phyloP scores from a whole-genome alignment of 2,329 filamentous ascomycete species.

The Saccharata proteae region DNA sequence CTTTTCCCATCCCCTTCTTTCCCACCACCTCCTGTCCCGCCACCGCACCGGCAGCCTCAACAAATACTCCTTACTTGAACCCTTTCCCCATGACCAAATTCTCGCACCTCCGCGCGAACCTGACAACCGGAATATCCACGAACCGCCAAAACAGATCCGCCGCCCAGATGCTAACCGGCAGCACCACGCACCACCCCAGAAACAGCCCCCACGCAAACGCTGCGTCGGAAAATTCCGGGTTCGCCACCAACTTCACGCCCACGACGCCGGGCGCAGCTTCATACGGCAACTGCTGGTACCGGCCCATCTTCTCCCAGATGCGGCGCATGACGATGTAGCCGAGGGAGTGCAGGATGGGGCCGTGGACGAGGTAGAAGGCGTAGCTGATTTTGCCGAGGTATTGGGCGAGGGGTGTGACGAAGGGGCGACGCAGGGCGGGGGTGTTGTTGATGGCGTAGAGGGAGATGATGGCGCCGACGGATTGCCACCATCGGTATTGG shows the following conservation, averaged over 20 bases:
- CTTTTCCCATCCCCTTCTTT: too few species aligned
- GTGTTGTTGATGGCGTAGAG: conserved; percentile 12
- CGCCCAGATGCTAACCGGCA: conserved; percentile 36
- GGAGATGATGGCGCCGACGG: conserved; percentile 34
- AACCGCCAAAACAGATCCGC: conserved; percentile 48
- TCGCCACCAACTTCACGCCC: conserved; percentile 10
- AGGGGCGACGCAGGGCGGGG: conserved; percentile 27
- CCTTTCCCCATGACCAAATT: conserved; percentile 6
- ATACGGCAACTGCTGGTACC: conserved; percentile 3
- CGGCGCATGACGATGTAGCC: conserved; percentile 22
- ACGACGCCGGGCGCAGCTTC: conserved; percentile 14
- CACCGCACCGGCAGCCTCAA: too few species aligned
- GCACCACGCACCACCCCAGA: conserved; percentile 21
- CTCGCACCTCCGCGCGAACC: conserved; percentile 40
- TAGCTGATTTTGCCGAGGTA: conserved; percentile 48
- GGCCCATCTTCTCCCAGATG: conserved; percentile 12
- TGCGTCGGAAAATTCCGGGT: conserved; percentile 20
- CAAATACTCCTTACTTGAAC: too few species aligned
- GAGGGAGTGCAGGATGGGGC: conserved; percentile 31
- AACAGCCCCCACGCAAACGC: conserved; percentile 1
- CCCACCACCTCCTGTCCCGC: too few species aligned
- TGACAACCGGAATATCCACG: conserved; percentile 41
- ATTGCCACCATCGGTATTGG: conserved; percentile 46
- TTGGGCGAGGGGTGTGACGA: conserved; percentile 37
- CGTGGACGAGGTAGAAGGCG: conserved; percentile 48